phyloP scores from a whole-genome alignment of 164 flowering plant genomes.

The Cinnamomum micranthum region DNA sequence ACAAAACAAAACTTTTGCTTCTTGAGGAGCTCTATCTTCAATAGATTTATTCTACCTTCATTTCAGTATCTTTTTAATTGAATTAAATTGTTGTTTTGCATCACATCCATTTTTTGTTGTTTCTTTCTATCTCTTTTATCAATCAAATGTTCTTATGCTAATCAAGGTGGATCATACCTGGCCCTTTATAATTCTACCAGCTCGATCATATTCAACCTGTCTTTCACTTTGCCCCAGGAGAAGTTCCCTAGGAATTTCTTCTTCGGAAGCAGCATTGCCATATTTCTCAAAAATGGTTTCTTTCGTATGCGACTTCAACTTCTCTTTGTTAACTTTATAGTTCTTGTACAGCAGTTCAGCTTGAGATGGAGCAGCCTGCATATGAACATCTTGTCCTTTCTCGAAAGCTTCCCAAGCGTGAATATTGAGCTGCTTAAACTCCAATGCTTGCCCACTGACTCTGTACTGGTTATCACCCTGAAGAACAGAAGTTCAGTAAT shows the following conservation, averaged over 20 bases:
- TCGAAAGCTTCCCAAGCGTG: constrained; percentile 84
- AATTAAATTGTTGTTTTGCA: no score
- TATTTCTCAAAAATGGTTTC: constrained; percentile 80
- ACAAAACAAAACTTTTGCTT: background rate
- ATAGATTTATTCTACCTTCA: background rate
- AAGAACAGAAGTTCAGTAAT: constrained; percentile 3
- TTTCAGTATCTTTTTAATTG: background rate
- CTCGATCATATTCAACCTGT: constrained; percentile 73
- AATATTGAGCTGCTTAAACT: constrained; percentile 64
- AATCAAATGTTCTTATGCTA: background rate
- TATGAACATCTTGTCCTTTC: constrained; percentile 83
- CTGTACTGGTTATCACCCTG: constrained; percentile 76
- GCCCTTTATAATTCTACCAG: constrained; percentile 89
- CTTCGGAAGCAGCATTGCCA: constrained; percentile 75
- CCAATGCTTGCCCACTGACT: constrained; percentile 73
- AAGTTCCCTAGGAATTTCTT: constrained; percentile 64
- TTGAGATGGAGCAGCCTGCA: constrained; percentile 88
- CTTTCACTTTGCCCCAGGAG: constrained; percentile 78
- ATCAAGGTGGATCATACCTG: constrained; percentile 39
- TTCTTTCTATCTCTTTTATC: background rate
- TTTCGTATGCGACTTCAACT: constrained; percentile 46
- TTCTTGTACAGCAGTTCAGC: constrained; percentile 65
- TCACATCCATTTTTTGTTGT: background rate
- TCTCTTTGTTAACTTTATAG: constrained; percentile 57
- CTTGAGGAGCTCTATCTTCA: background rate